Base-by-base conservation (phyloP, 148 eudicot genomes). In the Fagopyrum homotropicum region DNA sequence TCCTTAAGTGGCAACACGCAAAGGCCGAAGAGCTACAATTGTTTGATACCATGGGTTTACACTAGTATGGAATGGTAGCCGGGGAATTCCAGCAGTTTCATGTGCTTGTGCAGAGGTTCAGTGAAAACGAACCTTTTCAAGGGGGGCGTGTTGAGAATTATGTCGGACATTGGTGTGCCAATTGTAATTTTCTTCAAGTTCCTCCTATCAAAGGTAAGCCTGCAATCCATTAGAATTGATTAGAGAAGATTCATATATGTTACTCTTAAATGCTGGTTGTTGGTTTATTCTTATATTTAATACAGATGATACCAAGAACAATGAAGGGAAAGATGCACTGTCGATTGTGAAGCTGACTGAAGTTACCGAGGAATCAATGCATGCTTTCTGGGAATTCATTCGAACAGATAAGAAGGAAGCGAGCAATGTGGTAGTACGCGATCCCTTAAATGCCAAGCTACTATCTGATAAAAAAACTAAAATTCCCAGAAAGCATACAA, bases 11-110 rank as follows among this genome's bases (percentile, higher is more conserved):
- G 99, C 89, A 88, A 48, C 82, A 85, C 60, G 80, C 70, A 50
- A 92, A 89, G 79, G 83, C 86, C 0, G 80, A 77, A 40, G 92
- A 89, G 81, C 71, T 95, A 17, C 75, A 77, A 1, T 84, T 80
- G 57, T 63, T 84, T 45, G 92, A 95, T 70, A 61, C 84, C 56
- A 77, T 78, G 14, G 86, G 85, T 16, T 72, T 56, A 69, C 87
- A 78, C 40, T 83, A 87, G 9, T 87, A 90, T 68, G 89, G 87
- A 66, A 82, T 81, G 59, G 88, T 81, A 17, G 89, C 99, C 1
- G 90, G 81, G 6, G 97, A 92, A 54, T 90, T 86, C 76, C 96
- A 92, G 59, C 87, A 92, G 76, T 89, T 95, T 78, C 96, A 87
- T 80, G 97, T 95, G n/a, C 85, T 90, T 30, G 16, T 90, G 80